These are phyloP conservation scores for Trichoderma brevicompactum DNA, from an alignment of 2,329 filamentous ascomycete genomes.

Conservation along the genomic window DNA sequence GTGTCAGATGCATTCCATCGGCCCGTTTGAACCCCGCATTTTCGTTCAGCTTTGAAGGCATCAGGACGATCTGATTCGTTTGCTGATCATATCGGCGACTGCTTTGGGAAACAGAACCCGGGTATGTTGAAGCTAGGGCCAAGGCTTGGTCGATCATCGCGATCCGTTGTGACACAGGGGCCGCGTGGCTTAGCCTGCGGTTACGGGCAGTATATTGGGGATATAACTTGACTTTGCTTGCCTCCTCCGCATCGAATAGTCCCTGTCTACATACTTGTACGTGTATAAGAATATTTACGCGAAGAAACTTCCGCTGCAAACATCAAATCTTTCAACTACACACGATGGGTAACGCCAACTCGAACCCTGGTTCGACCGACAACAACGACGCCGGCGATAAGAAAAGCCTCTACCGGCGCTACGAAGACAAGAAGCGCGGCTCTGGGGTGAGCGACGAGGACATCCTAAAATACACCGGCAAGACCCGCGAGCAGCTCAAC, in stretches of 20 bases:
- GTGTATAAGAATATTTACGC: not conserved
- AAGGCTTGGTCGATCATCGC: not conserved
- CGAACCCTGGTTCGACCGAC: not conserved
- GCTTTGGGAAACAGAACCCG: not conserved
- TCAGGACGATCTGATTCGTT: not conserved
- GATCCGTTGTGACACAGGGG: not conserved
- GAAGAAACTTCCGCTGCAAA: not conserved
- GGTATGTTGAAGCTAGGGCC: not conserved
- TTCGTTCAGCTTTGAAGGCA: not conserved
- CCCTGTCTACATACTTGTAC: not conserved
- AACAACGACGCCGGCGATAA: constrained; percentile 26
- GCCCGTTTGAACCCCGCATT: constrained; percentile 7
- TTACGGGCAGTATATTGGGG: not conserved
- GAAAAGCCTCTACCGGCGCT: constrained; percentile 41
- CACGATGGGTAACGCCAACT: constrained; percentile 19
- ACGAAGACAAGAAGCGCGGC: constrained; percentile 41
- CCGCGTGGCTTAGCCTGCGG: not conserved
- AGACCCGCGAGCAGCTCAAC: constrained; percentile 42
- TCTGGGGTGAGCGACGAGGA: constrained; percentile 45
- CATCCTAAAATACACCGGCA: constrained; percentile 49
- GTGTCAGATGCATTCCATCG: not conserved
- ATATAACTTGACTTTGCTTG: not conserved
- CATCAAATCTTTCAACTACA: not conserved
- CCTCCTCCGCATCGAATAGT: not conserved
- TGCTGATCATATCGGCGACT: not conserved